Conservation (phyloP, 345 rosid genomes). For the Boechera divaricarpa region DNA sequence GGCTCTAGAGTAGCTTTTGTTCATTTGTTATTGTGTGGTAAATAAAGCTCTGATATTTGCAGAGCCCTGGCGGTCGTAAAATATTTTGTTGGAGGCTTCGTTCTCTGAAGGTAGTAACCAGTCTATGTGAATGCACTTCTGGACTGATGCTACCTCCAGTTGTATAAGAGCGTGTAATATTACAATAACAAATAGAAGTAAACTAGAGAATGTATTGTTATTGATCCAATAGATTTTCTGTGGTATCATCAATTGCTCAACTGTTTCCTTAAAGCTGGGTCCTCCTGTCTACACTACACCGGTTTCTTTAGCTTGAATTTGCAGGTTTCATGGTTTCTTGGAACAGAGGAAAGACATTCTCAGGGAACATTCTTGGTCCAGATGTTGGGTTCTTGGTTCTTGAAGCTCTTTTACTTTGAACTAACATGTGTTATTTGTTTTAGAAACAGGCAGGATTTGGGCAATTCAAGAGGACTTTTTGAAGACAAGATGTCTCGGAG, state of each 20-base stretch:
- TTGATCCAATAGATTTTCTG: constrained; percentile 3
- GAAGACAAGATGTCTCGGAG: constrained; percentile 45
- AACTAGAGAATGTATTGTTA: not conserved
- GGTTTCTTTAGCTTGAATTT: constrained; percentile 33
- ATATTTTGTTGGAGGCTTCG: constrained; percentile 2
- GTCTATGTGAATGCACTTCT: constrained; percentile 15
- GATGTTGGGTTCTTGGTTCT: constrained; percentile 40
- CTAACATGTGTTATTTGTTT: constrained; percentile 32
- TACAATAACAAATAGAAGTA: not conserved
- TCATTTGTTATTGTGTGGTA: constrained; percentile 36
- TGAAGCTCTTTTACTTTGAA: constrained; percentile 35
- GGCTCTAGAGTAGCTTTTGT: constrained; percentile 25
- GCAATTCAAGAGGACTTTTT: constrained; percentile 38
- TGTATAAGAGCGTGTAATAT: constrained; percentile 13
- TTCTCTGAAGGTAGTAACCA: constrained; percentile 16
- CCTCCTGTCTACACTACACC: constrained; percentile 24
- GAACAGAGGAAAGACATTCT: constrained; percentile 33
- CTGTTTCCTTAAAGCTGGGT: constrained; percentile 35
- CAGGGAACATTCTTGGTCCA: constrained; percentile 47
- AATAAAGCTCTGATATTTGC: constrained; percentile 22
- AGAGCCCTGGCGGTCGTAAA: not conserved
- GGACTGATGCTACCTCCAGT: constrained; percentile 25
- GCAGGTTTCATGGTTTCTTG: constrained; percentile 40
- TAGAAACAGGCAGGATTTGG: constrained; percentile 32
- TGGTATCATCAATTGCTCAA: constrained; percentile 11